Evolutionary conservation across 2,329 filamentous ascomycete genomes (phyloP), one percentile per base, ranked within the genome.

Genomic region (Aspergillus sp.): DNA sequence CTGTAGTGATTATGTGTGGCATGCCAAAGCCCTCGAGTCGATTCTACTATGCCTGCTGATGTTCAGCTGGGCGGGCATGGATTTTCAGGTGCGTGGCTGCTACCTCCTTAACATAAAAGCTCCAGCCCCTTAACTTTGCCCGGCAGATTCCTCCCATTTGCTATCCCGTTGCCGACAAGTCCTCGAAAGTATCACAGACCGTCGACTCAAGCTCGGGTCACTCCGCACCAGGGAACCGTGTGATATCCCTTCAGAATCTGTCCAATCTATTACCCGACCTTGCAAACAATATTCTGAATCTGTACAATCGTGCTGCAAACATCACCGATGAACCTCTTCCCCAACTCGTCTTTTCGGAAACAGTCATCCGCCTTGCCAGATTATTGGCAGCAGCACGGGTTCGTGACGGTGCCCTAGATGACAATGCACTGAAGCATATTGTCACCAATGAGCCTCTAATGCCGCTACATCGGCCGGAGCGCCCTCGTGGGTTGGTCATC

Each of bases 1-100:
- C 35, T 82, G 89, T 53, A 92, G 90, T 62, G 94, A 99, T 71
- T 90, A 96, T 71, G 71, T 97, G n/a, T 99, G 94, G 93, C 90
- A 96, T 73, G 94, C 89, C 16, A 97, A 97, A 72, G 92, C 90
- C 1, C 78, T 99, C 17, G 95, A 99, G 67, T 85, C 92, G 24
- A 89, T 95, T 54, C 76, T 94, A 44, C 80, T 95, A 22, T 90
- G 88, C 65, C 80, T 97, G 60, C 67, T 97, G 38, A 82, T 97
- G 62, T 84, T 95, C 56, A 88, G 86, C 26, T 96, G 91, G 89
- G 83, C 87, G 33, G 88, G 86, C 3, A 79, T 93, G 63, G 88
- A 94, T 65, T 97, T 97, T 49, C 70, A 74, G 63, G 71, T 73
- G 60, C 47, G 60, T 51, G n/a, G 40, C 5, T 36, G 30, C 14